A percentile compares a stretch with the other conserved stretches of the same genome.
These are phyloP conservation scores for Eutrema japonicum DNA, from an alignment of 345 rosid species.

Conservation along the genomic window DNA sequence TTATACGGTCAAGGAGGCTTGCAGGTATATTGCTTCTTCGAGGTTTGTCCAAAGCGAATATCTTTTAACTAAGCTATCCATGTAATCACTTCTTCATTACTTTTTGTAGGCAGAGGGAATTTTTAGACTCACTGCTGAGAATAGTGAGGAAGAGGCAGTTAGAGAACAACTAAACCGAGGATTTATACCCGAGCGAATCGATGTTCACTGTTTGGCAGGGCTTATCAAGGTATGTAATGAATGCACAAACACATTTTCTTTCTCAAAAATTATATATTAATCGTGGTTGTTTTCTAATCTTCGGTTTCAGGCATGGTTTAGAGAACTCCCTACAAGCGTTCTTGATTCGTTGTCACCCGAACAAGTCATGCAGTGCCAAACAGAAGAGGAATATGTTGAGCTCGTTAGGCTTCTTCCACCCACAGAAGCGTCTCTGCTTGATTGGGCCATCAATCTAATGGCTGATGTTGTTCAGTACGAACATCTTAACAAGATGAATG, in stretches of 20 bases:
- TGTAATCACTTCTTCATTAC: neutral
- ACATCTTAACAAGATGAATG: conserved; percentile 90
- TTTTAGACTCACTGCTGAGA: conserved; percentile 84
- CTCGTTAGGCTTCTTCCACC: conserved; percentile 82
- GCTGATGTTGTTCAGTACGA: conserved; percentile 85
- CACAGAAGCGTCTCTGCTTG: conserved; percentile 78
- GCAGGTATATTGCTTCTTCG: conserved; percentile 51
- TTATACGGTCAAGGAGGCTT: conserved; percentile 85
- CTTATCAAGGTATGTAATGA: conserved; percentile 52
- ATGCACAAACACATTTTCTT: neutral
- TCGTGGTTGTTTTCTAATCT: neutral
- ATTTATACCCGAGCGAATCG: conserved; percentile 68
- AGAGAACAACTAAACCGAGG: conserved; percentile 87
- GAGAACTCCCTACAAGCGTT: conserved; percentile 89
- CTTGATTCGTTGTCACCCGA: conserved; percentile 82
- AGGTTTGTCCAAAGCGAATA: conserved; percentile 20
- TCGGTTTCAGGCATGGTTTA: conserved; percentile 87
- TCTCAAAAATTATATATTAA: neutral
- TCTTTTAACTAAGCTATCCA: conserved; percentile 5
- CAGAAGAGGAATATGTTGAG: conserved; percentile 79
- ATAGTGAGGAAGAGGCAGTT: conserved; percentile 85
- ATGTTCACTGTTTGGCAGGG: conserved; percentile 92
- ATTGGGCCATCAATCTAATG: conserved; percentile 95
- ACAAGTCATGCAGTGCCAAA: conserved; percentile 84
- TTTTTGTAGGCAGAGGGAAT: conserved; percentile 79